These are phyloP conservation scores for Suillus variegatus DNA, from an alignment of 768 basidiomycete species.

Conservation along the genomic window DNA sequence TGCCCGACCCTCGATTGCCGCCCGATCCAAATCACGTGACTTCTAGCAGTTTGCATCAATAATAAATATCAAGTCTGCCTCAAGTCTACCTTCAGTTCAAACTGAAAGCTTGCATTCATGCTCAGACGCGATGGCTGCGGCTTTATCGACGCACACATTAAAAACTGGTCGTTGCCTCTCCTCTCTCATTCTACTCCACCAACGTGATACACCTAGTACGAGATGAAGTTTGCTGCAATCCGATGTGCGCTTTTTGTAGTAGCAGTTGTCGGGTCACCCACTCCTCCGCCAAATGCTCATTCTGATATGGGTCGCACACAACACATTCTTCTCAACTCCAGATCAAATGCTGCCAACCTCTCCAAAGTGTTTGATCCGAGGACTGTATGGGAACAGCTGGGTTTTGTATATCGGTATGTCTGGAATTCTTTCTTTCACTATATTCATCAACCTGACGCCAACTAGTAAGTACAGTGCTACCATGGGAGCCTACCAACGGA, in stretches of 20 bases:
- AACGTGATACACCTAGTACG: neutral
- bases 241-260: neutral
- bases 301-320: neutral
- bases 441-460: neutral
- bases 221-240: neutral
- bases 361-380: neutral
- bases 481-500: constrained; percentile 41
- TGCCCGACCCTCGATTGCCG: too few species aligned
- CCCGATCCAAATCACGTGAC: too few species aligned
- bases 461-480: constrained; percentile 44
- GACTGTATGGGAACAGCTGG: neutral
- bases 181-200: neutral
- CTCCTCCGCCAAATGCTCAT: neutral
- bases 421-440: neutral
- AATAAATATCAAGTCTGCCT: too few species aligned
- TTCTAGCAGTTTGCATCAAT: too few species aligned
- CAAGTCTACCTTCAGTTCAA: neutral
- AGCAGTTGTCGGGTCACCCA: neutral
- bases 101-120: constrained; percentile 1
- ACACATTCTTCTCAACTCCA: neutral
- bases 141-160: neutral
- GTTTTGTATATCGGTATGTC: neutral
- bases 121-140: neutral
- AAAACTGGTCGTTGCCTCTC: neutral
- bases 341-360: neutral